phyloP scores from a whole-genome alignment of 2,329 filamentous ascomycete species.

The Neofusicoccum umdonicola region DNA sequence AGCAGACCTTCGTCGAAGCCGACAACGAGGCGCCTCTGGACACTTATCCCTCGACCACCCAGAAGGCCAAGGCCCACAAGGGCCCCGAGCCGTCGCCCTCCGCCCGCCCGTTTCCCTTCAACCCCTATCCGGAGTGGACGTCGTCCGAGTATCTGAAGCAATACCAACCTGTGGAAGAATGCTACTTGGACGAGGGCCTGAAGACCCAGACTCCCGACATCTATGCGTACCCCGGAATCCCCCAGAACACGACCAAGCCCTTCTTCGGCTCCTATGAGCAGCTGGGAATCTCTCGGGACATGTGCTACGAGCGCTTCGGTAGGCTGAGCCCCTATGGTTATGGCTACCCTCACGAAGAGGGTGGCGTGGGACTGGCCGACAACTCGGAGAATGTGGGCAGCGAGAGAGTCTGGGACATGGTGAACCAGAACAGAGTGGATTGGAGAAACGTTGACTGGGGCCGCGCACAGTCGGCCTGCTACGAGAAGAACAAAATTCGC shows the following conservation, averaged over 20 bases:
- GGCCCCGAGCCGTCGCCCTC: constrained; percentile 32
- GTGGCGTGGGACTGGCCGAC: constrained; percentile 49
- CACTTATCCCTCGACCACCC: constrained; percentile 28
- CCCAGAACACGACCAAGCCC: constrained; percentile 48
- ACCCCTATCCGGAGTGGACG: constrained; percentile 46
- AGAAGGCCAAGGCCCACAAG: constrained; percentile 11
- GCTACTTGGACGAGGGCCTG: constrained; percentile 59
- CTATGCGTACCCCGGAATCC: constrained; percentile 60
- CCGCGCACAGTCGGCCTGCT: constrained; percentile 46
- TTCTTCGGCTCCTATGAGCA: constrained; percentile 50
- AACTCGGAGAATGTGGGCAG: constrained; percentile 45
- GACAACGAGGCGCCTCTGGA: constrained; percentile 36
- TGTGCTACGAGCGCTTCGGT: constrained; percentile 53
- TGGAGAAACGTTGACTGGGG: constrained; percentile 51
- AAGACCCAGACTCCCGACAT: constrained; percentile 59
- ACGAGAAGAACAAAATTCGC: constrained; percentile 49
- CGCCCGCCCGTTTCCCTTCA: constrained; percentile 41
- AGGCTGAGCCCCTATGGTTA: constrained; percentile 51
- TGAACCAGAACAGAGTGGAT: constrained; percentile 54
- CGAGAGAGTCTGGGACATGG: constrained; percentile 52
- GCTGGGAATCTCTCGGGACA: constrained; percentile 46
- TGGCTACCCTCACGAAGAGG: constrained; percentile 45
- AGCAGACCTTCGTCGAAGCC: constrained; percentile 44
- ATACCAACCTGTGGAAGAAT: constrained; percentile 54
- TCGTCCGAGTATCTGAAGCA: constrained; percentile 46